Conservation (phyloP, 495 filamentous ascomycete species). For the Daldinia caldariorum region DNA sequence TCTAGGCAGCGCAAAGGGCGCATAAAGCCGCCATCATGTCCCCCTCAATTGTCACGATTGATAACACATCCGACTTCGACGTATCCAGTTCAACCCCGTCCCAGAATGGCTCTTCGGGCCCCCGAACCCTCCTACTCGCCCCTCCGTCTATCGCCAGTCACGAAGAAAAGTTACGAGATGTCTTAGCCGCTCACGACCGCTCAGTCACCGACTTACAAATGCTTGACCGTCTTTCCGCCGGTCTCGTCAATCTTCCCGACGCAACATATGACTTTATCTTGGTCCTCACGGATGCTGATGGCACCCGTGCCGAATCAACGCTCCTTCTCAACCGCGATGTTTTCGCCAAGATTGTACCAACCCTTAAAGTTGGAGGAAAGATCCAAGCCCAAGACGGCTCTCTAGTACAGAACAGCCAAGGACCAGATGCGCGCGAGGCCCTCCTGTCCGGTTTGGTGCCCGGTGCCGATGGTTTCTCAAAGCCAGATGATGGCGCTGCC, state of each 20-base stretch:
- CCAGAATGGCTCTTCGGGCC: slow-evolving; percentile 34
- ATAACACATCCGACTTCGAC: slow-evolving; percentile 54
- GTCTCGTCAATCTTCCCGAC: slow-evolving; percentile 79
- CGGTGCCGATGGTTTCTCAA: slow-evolving; percentile 71
- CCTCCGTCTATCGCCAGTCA: slow-evolving; percentile 63
- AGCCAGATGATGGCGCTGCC: slow-evolving; percentile 71
- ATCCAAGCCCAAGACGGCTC: slow-evolving; percentile 74
- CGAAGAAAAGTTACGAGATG: slow-evolving; percentile 56
- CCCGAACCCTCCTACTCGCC: slow-evolving; percentile 64
- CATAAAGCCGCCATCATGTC: slow-evolving; percentile 46
- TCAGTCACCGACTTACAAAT: slow-evolving; percentile 89
- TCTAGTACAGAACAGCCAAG: slow-evolving; percentile 57
- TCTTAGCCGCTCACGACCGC: slow-evolving; percentile 71
- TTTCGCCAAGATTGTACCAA: slow-evolving; percentile 70
- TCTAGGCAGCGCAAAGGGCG: slow-evolving; percentile 30
- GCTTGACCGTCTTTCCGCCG: slow-evolving; percentile 91
- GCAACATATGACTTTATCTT: slow-evolving; percentile 85
- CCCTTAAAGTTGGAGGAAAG: slow-evolving; percentile 76
- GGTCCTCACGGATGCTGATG: slow-evolving; percentile 80
- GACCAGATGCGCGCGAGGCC: slow-evolving; percentile 69
- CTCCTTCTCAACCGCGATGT: slow-evolving; percentile 72
- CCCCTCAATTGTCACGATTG: slow-evolving; percentile 51
- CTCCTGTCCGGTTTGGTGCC: slow-evolving; percentile 82
- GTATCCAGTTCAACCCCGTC: slow-evolving; percentile 35
- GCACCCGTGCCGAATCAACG: slow-evolving; percentile 65